A percentile compares a stretch with the other conserved stretches of the same genome.
Conservation (phyloP, 225 moss, liverwort and hornwort genomes). For the Pleurozium schreberi region DNA sequence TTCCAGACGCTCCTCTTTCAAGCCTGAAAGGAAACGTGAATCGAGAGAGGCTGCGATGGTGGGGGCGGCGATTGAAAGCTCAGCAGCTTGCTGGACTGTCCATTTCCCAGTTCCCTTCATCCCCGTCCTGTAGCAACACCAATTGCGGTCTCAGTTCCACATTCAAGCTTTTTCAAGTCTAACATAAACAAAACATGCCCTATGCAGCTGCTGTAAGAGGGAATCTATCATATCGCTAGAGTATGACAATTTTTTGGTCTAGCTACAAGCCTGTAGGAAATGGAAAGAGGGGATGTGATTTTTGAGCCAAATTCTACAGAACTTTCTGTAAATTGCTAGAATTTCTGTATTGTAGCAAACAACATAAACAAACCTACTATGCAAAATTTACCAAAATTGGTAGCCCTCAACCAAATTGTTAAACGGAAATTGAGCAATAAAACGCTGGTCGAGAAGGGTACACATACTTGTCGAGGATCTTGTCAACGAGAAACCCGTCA, state of each 20-base stretch:
- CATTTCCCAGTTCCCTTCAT: slow-evolving; percentile 95
- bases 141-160: background rate
- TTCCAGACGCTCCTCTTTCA: slow-evolving; percentile 81
- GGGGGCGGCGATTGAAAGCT: slow-evolving; percentile 80
- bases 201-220: background rate
- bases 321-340: background rate
- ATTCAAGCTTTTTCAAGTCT: background rate
- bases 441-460: background rate
- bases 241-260: background rate
- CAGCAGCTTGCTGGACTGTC: slow-evolving; percentile 88
- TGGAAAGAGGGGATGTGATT: background rate
- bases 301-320: background rate
- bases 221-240: background rate
- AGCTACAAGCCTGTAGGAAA: background rate
- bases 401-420: background rate
- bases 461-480: slow-evolving; percentile 65
- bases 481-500: slow-evolving; percentile 76
- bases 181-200: background rate
- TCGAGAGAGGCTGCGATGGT: slow-evolving; percentile 84
- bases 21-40: slow-evolving; percentile 70
- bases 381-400: background rate
- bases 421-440: background rate
- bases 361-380: background rate
- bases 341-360: background rate
- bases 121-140: slow-evolving; percentile 27